Percentiles rank a stretch among this genome's conserved stretches.
phyloP scores from a whole-genome alignment of 176 grass and related monocot genomes.

The Lolium perenne region DNA sequence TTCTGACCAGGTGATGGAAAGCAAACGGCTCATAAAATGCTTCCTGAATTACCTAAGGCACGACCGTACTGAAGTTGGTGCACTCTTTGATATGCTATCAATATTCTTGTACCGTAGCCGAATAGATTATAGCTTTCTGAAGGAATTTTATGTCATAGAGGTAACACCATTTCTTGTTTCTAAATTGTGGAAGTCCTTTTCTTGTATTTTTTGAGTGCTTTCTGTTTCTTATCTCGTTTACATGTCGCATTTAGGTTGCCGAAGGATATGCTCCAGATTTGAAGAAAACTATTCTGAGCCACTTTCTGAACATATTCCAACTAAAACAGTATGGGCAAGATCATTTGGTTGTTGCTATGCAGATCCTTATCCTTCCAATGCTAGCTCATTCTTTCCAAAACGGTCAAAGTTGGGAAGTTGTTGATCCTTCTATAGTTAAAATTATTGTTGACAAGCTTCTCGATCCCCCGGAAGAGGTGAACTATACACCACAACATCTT shows the following conservation, averaged over 20 bases:
- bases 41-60: constrained; percentile 97
- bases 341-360: constrained; percentile 98
- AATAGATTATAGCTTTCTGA: constrained; percentile 96
- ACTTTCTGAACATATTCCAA: constrained; percentile 96
- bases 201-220: constrained; percentile 38
- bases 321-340: constrained; percentile 95
- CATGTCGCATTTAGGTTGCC: constrained; percentile 67
- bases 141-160: constrained; percentile 99
- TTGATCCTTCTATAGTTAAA: constrained; percentile 88
- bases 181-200: not conserved
- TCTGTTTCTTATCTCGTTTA: constrained; percentile 37
- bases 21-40: constrained; percentile 96
- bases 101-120: constrained; percentile 97
- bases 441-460: constrained; percentile 98
- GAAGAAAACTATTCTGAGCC: constrained; percentile 88
- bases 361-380: constrained; percentile 99
- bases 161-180: constrained; percentile 46
- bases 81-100: constrained; percentile 98
- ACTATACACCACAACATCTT: constrained; percentile 1
- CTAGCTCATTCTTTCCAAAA: constrained; percentile 98
- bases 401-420: constrained; percentile 95
- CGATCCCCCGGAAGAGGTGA: constrained; percentile 97
- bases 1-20: constrained; percentile 91
- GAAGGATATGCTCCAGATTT: constrained; percentile 88
- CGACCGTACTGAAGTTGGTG: constrained; percentile 80